Conservation (phyloP, 176 grass and related monocot genomes). For the Urochloa ruziziensis region DNA sequence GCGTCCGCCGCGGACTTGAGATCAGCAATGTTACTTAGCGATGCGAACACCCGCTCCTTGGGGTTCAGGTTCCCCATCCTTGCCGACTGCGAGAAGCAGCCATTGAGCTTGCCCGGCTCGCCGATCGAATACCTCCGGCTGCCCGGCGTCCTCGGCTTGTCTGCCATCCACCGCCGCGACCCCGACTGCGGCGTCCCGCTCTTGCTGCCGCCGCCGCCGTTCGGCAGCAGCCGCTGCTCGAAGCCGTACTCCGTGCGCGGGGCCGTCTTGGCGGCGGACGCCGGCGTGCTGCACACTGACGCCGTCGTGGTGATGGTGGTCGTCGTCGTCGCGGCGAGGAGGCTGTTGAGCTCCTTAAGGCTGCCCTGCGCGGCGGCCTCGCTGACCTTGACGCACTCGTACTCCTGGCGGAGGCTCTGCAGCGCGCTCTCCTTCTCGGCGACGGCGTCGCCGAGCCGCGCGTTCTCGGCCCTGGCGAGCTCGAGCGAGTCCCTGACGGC, state of each 20-base stretch:
- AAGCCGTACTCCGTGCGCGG: constrained; percentile 18
- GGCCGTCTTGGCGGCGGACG: constrained; percentile 27
- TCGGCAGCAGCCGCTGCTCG: background rate
- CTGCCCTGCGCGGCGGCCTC: constrained; percentile 82
- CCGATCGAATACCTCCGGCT: constrained; percentile 64
- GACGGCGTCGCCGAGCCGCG: constrained; percentile 48
- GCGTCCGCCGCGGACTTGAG: constrained; percentile 49
- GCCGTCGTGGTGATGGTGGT: constrained; percentile 23
- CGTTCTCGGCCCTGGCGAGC: constrained; percentile 63
- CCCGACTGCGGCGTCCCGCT: constrained; percentile 27
- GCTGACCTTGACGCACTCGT: constrained; percentile 88
- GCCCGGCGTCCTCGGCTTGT: constrained; percentile 32
- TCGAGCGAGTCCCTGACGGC: constrained; percentile 64
- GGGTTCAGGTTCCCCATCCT: constrained; percentile 40
- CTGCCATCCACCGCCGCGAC: constrained; percentile 26
- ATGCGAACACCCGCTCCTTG: constrained; percentile 61
- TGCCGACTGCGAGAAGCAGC: constrained; percentile 42
- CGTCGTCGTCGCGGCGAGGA: constrained; percentile 59
- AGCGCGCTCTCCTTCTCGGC: constrained; percentile 67
- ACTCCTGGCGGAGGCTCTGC: constrained; percentile 71
- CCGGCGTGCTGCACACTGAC: constrained; percentile 45
- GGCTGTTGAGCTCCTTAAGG: constrained; percentile 82
- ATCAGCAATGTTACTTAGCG: constrained; percentile 76
- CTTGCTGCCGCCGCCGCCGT: background rate
- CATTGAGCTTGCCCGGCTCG: constrained; percentile 58